Base-by-base conservation (phyloP, 1,139 yeast species). In the Keqinozyma sinolaborantium region DNA sequence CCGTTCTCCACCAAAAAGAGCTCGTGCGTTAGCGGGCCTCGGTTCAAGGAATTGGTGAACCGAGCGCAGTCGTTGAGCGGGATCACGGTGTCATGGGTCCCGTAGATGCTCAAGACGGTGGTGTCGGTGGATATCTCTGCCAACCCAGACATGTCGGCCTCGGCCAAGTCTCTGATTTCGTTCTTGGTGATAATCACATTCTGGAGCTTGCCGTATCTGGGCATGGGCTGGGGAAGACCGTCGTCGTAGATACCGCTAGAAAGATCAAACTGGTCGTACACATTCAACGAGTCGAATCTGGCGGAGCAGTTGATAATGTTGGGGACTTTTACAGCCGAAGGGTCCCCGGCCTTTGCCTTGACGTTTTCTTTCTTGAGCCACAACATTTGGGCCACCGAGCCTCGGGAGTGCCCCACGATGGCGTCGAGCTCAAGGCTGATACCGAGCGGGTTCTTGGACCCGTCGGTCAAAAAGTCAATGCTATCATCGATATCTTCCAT, bases 361-460 rank as follows among this genome's bases (percentile, higher is more conserved):
- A 49, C 38, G 34, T 66, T 69, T 39, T 73, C 76, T 30, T 55
- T 44, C 26, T 70, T 37, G 1, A 82, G 80, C 87, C 94, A 88
- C 35, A 73, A 60, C 46, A 85, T 79, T 78, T 80, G 77, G n/a
- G 92, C 83, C 15, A 83, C 73, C 1, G 77, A 67, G 4, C 95
- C 97, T 38, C 97, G 63, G 0, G 95, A 85, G 52, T 90, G 97
- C 2, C 79, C 81, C 23, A 85, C 64, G 4, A 83, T 64, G 2
- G 81, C 53, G 31, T 75, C 74, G 9, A 86, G 58, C 3, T 70
- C 54, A 34, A 81, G 60, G 25, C 57, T 53, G 9, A 58, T 54
- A 0, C 63, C 67, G 24, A 60, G 34, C 6, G 71, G 64, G 37
- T 67, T 67, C 14, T 52, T 50, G 23, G 56, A 57, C 16, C 58